Evolutionary conservation across 2,329 filamentous ascomycete genomes (phyloP).

Genomic region (Aspergillus brasiliensis): DNA sequence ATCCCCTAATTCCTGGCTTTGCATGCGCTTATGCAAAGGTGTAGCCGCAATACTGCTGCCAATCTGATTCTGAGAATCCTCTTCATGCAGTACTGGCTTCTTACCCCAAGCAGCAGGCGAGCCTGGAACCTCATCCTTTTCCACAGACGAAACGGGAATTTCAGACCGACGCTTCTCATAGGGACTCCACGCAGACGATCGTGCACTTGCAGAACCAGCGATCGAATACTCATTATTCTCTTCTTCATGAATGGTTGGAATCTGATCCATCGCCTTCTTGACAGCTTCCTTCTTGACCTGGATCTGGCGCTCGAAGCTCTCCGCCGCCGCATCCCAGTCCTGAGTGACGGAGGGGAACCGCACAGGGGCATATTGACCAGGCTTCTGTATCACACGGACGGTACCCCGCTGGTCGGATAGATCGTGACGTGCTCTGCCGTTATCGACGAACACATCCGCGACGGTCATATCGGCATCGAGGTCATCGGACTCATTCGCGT

Average conservation of each 20-base stretch:
- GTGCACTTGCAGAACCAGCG: not conserved
- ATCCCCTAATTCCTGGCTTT: conserved; percentile 32
- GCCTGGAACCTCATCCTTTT: conserved; percentile 22
- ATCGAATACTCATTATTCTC: not conserved
- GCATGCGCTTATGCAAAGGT: conserved; percentile 18
- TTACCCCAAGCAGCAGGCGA: conserved; percentile 19
- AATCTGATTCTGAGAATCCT: not conserved
- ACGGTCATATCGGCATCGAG: conserved; percentile 38
- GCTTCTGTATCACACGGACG: conserved; percentile 39
- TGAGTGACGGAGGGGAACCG: conserved; percentile 39
- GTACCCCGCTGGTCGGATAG: conserved; percentile 38
- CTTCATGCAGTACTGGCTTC: conserved; percentile 2
- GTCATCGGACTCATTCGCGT: conserved; percentile 34
- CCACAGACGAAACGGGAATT: conserved; percentile 31
- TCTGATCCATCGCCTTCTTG: conserved; percentile 12
- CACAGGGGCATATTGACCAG: conserved; percentile 23
- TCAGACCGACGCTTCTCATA: conserved; percentile 20
- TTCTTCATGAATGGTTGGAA: conserved; percentile 25
- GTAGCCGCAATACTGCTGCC: conserved; percentile 9
- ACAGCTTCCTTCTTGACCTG: conserved; percentile 18
- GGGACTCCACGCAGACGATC: not conserved
- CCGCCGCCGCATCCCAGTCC: conserved; percentile 36
- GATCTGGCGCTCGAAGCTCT: conserved; percentile 20
- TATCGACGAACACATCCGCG: conserved; percentile 43
- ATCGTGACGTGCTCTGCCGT: conserved; percentile 36